phyloP scores from a whole-genome alignment of 2,329 filamentous ascomycete genomes.

The Colletotrichum euphorbiae region DNA sequence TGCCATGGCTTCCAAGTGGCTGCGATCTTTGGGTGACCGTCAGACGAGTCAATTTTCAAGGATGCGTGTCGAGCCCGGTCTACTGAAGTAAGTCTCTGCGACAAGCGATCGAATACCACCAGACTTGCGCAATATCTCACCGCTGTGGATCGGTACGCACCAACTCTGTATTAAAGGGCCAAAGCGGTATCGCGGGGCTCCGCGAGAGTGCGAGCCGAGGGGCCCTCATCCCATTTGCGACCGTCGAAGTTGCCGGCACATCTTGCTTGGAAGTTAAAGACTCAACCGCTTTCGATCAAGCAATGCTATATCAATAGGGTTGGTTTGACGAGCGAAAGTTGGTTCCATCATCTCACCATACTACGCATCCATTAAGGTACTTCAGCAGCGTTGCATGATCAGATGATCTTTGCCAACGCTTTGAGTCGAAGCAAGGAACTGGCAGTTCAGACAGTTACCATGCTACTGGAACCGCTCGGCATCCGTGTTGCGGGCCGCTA shows the following conservation, averaged over 20 bases:
- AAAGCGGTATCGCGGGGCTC: constrained; percentile 21
- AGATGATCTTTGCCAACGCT: constrained; percentile 29
- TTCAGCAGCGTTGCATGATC: constrained; percentile 35
- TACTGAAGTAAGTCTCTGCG: too few species aligned
- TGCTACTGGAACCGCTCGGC: constrained; percentile 34
- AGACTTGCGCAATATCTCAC: not conserved
- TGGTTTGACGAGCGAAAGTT: constrained; percentile 13
- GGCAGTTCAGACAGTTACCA: constrained; percentile 35
- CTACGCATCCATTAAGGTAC: not conserved
- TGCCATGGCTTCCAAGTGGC: constrained; percentile 7
- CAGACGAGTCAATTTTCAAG: too few species aligned
- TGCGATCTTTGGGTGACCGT: not conserved
- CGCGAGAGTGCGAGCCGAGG: constrained; percentile 5
- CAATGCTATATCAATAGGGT: constrained; percentile 1
- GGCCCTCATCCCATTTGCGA: not conserved
- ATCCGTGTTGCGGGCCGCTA: constrained; percentile 32
- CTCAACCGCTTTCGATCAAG: not conserved
- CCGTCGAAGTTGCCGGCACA: not conserved
- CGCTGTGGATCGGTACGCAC: constrained; percentile 7
- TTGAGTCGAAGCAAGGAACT: constrained; percentile 18
- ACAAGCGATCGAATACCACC: not conserved
- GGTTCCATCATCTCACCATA: not conserved
- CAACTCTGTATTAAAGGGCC: constrained; percentile 13
- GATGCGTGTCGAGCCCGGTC: too few species aligned
- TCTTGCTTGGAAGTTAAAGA: not conserved